Evolutionary conservation across 352 stramenopile genomes (phyloP).

Genomic region (Pythium dissimile): DNA sequence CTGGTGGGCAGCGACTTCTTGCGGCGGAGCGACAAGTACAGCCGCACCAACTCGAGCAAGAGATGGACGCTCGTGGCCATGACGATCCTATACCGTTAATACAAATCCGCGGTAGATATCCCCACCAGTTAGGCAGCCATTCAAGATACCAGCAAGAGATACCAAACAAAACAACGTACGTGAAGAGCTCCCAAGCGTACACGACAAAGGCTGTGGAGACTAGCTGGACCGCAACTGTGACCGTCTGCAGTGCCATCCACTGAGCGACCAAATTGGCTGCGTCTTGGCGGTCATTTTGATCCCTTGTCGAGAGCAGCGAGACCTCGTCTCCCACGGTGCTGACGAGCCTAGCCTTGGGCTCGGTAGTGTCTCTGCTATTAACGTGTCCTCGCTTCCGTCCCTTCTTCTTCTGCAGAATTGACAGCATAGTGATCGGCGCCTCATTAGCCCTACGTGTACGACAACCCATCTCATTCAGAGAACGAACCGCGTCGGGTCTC

Average conservation of each 20-base stretch:
- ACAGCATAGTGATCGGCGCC: not conserved
- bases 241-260: constrained; percentile 1
- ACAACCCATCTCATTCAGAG: not conserved
- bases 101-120: too few species aligned
- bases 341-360: too few species aligned
- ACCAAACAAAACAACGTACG: not conserved
- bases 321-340: too few species aligned
- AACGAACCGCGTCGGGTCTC: constrained; percentile 6
- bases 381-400: too few species aligned
- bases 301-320: too few species aligned
- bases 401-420: not conserved
- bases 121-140: too few species aligned
- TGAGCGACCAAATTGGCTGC: not conserved
- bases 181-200: constrained; percentile 17
- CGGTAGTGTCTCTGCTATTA: too few species aligned
- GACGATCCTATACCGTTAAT: constrained; percentile 2
- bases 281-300: too few species aligned
- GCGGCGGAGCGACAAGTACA: not conserved
- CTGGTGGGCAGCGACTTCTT: not conserved
- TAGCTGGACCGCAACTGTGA: constrained; percentile 2
- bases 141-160: too few species aligned
- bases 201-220: constrained; percentile 1
- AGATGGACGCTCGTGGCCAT: constrained; percentile 14
- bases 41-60: not conserved
- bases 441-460: too few species aligned